phyloP scores from a whole-genome alignment of 352 stramenopile species.

The Globisporangium acanthophoron region DNA sequence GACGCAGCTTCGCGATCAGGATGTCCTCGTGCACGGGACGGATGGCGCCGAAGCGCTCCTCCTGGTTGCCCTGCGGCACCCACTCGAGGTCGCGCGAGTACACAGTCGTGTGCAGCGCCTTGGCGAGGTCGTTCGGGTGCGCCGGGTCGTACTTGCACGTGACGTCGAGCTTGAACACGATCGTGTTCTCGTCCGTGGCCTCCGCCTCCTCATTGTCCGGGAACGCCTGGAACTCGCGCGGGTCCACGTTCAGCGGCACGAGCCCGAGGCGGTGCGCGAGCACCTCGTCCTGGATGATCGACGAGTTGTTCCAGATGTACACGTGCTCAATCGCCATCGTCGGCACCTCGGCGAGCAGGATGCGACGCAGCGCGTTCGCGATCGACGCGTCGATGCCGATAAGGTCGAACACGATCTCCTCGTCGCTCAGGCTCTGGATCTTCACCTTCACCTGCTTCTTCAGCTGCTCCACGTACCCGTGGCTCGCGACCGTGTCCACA shows the following conservation, averaged over 20 bases:
- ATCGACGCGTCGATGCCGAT: constrained; percentile 90
- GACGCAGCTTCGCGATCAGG: constrained; percentile 94
- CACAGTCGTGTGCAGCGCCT: constrained; percentile 40
- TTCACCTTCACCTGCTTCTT: constrained; percentile 85
- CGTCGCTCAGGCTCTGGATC: constrained; percentile 75
- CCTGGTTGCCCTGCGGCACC: constrained; percentile 95
- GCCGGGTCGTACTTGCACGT: constrained; percentile 77
- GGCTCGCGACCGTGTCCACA: constrained; percentile 61
- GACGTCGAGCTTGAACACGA: constrained; percentile 95
- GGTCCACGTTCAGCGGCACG: constrained; percentile 79
- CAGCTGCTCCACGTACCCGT: constrained; percentile 77
- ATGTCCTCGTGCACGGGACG: constrained; percentile 94
- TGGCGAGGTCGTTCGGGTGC: constrained; percentile 36
- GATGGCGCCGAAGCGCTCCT: constrained; percentile 83
- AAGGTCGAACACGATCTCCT: constrained; percentile 91
- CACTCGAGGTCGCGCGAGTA: constrained; percentile 94
- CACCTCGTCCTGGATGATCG: constrained; percentile 92
- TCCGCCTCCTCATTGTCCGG: constrained; percentile 86
- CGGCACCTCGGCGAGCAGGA: constrained; percentile 88
- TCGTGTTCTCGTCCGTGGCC: constrained; percentile 93
- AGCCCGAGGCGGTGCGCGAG: constrained; percentile 88
- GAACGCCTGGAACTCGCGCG: constrained; percentile 83
- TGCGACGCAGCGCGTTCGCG: constrained; percentile 89
- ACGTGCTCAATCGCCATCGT: constrained; percentile 94
- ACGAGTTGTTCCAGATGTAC: constrained; percentile 94